Evolutionary conservation across 345 rosid genomes (phyloP).

Genomic region (Euphorbia pulcherrima): DNA sequence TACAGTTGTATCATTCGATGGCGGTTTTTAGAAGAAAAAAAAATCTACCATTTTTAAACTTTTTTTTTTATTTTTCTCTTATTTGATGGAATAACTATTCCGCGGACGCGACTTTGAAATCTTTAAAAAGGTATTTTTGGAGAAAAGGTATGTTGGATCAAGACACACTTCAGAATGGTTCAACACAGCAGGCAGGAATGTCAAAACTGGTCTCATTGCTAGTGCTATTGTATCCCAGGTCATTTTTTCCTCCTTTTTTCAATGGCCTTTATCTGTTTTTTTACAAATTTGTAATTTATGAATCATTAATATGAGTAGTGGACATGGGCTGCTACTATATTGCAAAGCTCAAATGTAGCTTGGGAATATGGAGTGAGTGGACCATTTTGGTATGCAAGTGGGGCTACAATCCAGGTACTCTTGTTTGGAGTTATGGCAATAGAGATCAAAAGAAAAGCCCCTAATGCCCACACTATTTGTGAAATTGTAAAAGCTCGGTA

Average conservation of each 20-base stretch:
- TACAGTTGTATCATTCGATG: too few species aligned
- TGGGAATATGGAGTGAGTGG: conserved; percentile 94
- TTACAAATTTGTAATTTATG: too few species aligned
- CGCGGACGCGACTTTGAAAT: too few species aligned
- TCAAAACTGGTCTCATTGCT: conserved; percentile 91
- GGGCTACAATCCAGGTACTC: conserved; percentile 90
- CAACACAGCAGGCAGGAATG: conserved; percentile 95
- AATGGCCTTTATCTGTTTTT: too few species aligned
- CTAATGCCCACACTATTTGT: conserved; percentile 86
- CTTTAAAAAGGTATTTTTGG: conserved; percentile 94
- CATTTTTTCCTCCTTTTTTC: background rate
- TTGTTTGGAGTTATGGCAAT: conserved; percentile 93
- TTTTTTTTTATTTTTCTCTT: conserved; percentile 5
- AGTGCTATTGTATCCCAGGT: conserved; percentile 94
- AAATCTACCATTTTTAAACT: background rate
- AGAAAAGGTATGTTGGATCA: conserved; percentile 80
- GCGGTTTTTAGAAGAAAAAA: too few species aligned
- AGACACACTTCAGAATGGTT: conserved; percentile 93
- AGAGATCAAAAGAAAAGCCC: conserved; percentile 94
- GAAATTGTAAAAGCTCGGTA: conserved; percentile 95
- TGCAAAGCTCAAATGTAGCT: conserved; percentile 95
- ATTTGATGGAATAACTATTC: too few species aligned
- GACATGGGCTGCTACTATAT: conserved; percentile 98
- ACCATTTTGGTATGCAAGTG: conserved; percentile 97
- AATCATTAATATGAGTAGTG: conserved; percentile 38